A percentile compares a stretch with the other conserved stretches of the same genome.
These are phyloP conservation scores for Boletus coccyginus DNA, from an alignment of 768 basidiomycete species.

Conservation along the genomic window DNA sequence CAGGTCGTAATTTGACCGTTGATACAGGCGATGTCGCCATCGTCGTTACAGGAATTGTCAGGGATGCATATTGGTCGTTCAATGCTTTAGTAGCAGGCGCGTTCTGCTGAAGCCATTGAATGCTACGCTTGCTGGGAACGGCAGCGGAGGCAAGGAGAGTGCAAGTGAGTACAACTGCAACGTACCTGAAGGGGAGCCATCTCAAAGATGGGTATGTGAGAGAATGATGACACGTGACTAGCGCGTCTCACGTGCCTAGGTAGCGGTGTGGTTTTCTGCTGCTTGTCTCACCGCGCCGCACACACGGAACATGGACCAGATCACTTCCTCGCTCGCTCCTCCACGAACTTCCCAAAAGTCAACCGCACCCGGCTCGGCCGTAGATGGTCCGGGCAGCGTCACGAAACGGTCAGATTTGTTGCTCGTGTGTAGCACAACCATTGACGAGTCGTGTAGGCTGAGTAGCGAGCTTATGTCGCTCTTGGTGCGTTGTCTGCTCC, in stretches of 20 bases:
- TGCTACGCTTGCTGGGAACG: constrained; percentile 14
- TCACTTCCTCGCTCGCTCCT: constrained; percentile 60
- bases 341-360: constrained; percentile 59
- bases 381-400: constrained; percentile 70
- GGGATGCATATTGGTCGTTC: constrained; percentile 18
- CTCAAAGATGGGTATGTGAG: no score
- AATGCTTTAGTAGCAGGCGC: constrained; percentile 23
- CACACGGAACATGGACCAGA: constrained; percentile 61
- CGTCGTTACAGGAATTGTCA: constrained; percentile 15
- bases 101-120: constrained; percentile 24
- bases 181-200: constrained; percentile 19
- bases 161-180: constrained; percentile 11
- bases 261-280: neutral
- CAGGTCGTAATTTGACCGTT: constrained; percentile 14
- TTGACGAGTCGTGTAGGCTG: constrained; percentile 43
- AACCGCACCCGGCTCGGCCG: constrained; percentile 46
- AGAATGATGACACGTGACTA: constrained; percentile 25
- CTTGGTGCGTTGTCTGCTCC: constrained; percentile 56
- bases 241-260: constrained; percentile 25
- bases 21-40: constrained; percentile 19
- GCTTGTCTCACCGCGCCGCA: constrained; percentile 9
- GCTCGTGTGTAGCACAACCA: neutral
- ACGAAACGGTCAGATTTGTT: constrained; percentile 67
- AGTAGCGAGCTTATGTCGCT: constrained; percentile 85
- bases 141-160: constrained; percentile 20